Conservation (phyloP, 2,329 filamentous ascomycete genomes). For the Plenodomus lindquistii region DNA sequence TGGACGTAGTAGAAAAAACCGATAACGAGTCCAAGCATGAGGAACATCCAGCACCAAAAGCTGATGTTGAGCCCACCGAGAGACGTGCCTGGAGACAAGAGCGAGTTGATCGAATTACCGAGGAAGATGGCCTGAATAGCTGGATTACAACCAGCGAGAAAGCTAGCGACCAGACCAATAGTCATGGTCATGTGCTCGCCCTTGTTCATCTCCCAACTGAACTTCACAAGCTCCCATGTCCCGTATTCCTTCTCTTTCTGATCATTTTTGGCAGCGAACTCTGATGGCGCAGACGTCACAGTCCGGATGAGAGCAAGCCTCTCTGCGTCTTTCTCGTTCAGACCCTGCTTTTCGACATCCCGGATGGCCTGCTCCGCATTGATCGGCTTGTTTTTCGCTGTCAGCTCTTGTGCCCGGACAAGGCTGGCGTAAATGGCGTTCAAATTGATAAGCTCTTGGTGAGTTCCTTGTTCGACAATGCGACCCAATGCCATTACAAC, state of each 20-base stretch:
- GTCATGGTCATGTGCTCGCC: conserved; percentile 45
- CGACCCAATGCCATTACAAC: conserved; percentile 84
- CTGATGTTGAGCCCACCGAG: conserved; percentile 69
- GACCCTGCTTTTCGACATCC: conserved; percentile 23
- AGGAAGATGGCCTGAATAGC: conserved; percentile 70
- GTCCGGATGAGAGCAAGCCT: conserved; percentile 35
- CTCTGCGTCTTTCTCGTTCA: conserved; percentile 21
- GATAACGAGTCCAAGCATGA: conserved; percentile 37
- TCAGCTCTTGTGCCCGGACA: conserved; percentile 77
- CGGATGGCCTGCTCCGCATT: conserved; percentile 25
- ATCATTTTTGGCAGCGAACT: conserved; percentile 57
- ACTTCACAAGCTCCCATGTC: conserved; percentile 50
- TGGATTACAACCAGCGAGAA: conserved; percentile 42
- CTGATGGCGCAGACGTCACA: conserved; percentile 57
- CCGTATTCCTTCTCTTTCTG: conserved; percentile 33
- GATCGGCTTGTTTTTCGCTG: conserved; percentile 24
- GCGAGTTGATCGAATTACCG: conserved; percentile 78
- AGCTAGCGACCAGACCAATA: conserved; percentile 46
- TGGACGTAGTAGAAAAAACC: conserved; percentile 34
- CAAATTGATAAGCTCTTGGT: conserved; percentile 73
- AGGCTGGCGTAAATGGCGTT: conserved; percentile 79
- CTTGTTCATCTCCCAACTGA: conserved; percentile 37
- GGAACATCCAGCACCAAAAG: conserved; percentile 44
- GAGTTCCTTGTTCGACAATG: conserved; percentile 92
- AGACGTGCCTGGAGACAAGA: conserved; percentile 63